A percentile compares a stretch with the other conserved stretches of the same genome.
phyloP scores from a whole-genome alignment of 306 rosid genomes.

The Rosa rugosa region DNA sequence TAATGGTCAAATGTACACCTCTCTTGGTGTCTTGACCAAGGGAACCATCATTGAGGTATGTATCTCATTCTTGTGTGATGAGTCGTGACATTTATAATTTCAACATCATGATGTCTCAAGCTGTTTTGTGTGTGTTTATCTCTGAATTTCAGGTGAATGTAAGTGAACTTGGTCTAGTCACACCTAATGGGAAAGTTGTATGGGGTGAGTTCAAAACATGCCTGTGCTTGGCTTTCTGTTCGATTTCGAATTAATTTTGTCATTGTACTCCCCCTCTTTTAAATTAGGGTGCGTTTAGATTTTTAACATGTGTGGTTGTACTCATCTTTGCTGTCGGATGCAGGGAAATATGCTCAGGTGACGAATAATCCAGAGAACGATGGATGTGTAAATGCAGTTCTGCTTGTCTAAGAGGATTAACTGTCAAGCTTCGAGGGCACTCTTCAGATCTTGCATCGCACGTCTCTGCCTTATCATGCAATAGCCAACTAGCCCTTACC shows the following conservation, averaged over 20 bases:
- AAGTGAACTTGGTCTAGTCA: conserved; percentile 91
- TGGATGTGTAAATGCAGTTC: conserved; percentile 85
- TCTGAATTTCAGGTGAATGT: conserved; percentile 72
- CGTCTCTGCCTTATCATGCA: neutral
- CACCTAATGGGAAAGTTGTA: conserved; percentile 95
- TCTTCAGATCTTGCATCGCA: neutral
- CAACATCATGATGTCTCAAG: neutral
- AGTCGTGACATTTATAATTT: neutral
- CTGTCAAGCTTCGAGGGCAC: neutral
- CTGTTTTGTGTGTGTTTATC: neutral
- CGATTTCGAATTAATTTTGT: neutral
- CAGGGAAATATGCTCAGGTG: conserved; percentile 96
- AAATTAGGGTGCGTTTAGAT: neutral
- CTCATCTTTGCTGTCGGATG: conserved; percentile 21
- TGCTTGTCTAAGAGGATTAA: conserved; percentile 60
- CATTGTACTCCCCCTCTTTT: neutral
- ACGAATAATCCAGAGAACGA: conserved; percentile 94
- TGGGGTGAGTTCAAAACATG: conserved; percentile 64
- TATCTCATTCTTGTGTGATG: neutral
- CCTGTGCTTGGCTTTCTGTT: neutral
- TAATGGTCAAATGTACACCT: conserved; percentile 84
- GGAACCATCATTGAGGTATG: conserved; percentile 94
- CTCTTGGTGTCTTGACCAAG: conserved; percentile 88
- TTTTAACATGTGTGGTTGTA: neutral
- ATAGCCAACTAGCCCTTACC: neutral